These are phyloP conservation scores for Rauvolfia tetraphylla DNA, from an alignment of 257 asterid species.

Conservation along the genomic window DNA sequence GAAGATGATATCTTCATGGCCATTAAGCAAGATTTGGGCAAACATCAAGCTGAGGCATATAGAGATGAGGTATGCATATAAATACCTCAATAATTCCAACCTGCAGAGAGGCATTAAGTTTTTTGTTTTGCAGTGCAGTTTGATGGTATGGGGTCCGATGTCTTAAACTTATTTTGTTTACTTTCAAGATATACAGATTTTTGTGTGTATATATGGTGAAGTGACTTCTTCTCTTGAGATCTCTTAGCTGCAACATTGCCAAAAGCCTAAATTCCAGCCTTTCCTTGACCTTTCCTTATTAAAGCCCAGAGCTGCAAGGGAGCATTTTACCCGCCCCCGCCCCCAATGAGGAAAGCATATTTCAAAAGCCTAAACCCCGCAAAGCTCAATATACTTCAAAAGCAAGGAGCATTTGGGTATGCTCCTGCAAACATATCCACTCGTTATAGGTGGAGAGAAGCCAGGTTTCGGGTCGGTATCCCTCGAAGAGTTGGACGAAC, in stretches of 20 bases:
- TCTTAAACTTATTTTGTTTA: not conserved
- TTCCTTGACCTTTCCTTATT: not conserved
- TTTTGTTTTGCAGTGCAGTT: no score
- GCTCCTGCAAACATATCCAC: not conserved
- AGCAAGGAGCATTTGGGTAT: no score
- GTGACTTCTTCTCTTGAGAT: not conserved
- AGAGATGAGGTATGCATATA: conserved; percentile 60
- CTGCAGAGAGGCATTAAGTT: no score
- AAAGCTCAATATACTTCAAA: not conserved
- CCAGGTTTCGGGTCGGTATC: no score
- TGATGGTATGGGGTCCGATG: not conserved
- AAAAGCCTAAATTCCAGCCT: no score
- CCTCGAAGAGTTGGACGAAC: not conserved
- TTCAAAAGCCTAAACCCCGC: no score
- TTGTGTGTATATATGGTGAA: not conserved
- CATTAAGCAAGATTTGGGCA: conserved; percentile 65
- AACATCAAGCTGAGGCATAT: conserved; percentile 61
- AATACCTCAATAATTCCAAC: no score
- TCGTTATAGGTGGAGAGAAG: not conserved
- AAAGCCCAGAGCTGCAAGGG: no score
- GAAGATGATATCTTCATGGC: conserved; percentile 53
- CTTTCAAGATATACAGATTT: no score
- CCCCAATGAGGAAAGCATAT: no score
- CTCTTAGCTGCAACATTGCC: no score
- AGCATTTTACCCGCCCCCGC: no score